Evolutionary conservation across 805 yeast genomes (phyloP).

Genomic region (Suhomyces faveliae): DNA sequence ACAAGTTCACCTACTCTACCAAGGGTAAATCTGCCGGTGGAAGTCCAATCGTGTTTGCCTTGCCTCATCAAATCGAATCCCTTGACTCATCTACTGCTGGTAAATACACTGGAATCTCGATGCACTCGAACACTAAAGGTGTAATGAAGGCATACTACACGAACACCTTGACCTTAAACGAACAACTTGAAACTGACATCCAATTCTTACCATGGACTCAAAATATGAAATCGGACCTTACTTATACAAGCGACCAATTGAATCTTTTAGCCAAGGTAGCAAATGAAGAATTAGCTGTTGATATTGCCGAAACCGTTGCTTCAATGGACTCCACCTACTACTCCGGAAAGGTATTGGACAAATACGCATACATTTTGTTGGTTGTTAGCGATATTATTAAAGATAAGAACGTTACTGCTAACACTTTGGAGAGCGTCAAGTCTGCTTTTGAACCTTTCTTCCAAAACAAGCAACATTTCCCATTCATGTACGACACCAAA

Average conservation of each 20-base stretch:
- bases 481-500: slow-evolving; percentile 54
- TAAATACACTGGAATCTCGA: slow-evolving; percentile 39
- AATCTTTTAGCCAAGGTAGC: slow-evolving; percentile 45
- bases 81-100: slow-evolving; percentile 26
- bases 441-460: slow-evolving; percentile 43
- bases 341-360: slow-evolving; percentile 55
- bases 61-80: slow-evolving; percentile 52
- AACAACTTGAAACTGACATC: slow-evolving; percentile 38
- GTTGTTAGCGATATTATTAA: slow-evolving; percentile 49
- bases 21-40: slow-evolving; percentile 49
- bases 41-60: slow-evolving; percentile 47
- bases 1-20: slow-evolving; percentile 48
- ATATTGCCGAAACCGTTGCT: slow-evolving; percentile 42
- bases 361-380: slow-evolving; percentile 55
- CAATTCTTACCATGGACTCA: slow-evolving; percentile 48
- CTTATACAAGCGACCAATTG: slow-evolving; percentile 46
- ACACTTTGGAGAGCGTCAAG: slow-evolving; percentile 37
- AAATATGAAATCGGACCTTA: slow-evolving; percentile 25
- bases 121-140: slow-evolving; percentile 53
- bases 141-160: slow-evolving; percentile 47
- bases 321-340: slow-evolving; percentile 45
- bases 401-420: slow-evolving; percentile 38
- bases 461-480: slow-evolving; percentile 44
- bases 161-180: slow-evolving; percentile 34
- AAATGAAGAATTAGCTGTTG: slow-evolving; percentile 45